These are phyloP conservation scores for Eucalyptus globulus DNA, from an alignment of 345 rosid genomes.

Conservation along the genomic window DNA sequence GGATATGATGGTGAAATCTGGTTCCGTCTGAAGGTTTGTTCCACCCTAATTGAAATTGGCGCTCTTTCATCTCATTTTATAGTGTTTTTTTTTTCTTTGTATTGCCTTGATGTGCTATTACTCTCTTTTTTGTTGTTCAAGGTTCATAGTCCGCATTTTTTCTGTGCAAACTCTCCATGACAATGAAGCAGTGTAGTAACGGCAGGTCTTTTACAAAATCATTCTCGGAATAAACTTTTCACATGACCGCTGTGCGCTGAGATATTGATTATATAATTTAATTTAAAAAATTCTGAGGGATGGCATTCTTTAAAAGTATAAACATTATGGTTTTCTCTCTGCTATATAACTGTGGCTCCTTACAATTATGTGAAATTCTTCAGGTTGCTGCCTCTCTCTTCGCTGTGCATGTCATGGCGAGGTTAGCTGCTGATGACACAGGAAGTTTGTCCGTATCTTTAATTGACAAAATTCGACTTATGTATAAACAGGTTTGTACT, in stretches of 20 bases:
- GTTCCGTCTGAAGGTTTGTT: constrained; percentile 11
- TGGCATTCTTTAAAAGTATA: background rate
- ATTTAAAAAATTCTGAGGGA: background rate
- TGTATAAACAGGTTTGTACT: constrained; percentile 38
- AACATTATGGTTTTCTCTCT: background rate
- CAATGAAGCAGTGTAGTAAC: background rate
- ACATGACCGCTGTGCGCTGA: background rate
- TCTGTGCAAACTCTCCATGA: background rate
- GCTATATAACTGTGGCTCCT: background rate
- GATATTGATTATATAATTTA: background rate
- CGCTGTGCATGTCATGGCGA: constrained; percentile 53
- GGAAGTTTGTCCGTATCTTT: constrained; percentile 66
- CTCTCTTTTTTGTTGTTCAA: background rate
- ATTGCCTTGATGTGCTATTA: background rate
- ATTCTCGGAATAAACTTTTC: background rate
- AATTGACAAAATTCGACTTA: constrained; percentile 33
- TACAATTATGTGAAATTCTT: background rate
- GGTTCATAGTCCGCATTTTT: background rate
- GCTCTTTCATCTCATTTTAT: background rate
- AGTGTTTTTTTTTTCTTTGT: background rate
- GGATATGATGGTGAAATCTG: constrained; percentile 36
- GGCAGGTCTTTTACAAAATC: background rate
- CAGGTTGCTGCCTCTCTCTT: constrained; percentile 74
- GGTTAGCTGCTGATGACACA: constrained; percentile 37
- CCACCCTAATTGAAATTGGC: background rate